Evolutionary conservation across 768 basidiomycete species (phyloP), one percentile per base, ranked within the genome.

Genomic region (Lactifluus piperatus): DNA sequence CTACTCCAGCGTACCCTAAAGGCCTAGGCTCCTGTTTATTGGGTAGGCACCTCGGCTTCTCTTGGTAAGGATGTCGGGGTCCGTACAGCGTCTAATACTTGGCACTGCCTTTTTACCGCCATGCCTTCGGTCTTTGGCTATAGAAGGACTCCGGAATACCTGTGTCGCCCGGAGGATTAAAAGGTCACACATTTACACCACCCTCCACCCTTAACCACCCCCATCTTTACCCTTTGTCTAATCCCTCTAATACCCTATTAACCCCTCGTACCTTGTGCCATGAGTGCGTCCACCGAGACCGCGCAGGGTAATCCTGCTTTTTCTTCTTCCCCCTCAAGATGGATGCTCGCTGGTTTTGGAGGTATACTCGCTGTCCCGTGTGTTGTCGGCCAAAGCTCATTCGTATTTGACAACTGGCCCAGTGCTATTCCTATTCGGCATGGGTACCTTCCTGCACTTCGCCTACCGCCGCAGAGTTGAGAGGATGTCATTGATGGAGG

Each of bases 341-440:
- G 54, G 44, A 36, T 60, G 26, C 9, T 50, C 4, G 54, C 20
- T 10, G 13, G 32, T 24, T 18, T 22, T 20, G 58, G 48, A 37
- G 48, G 58, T 60, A 55, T 18, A 11, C 26, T 1, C 18, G 8
- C 5, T 4, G 24, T 43, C 10, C 39, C 13, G 4, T 18, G 36
- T 22, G 5, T 2, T 16, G 7, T 49, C 10, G n/a, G 14, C n/a
- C 34, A 8, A 4, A 10, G 32, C 41, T 55, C 34, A 60, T 34
- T 41, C 8, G 18, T 0, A 46, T 43, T 22, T 44, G 4, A 14
- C 34, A 22, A 9, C 26, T 24, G 43, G 10, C 16, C 5, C 29
- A 61, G 60, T 56, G 14, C 29, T 56, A n/a, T 13, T 61, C 10
- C 11, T 61, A 5, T 47, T 56, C 30, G 44, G 27, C 22, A 36